Evolutionary conservation across 1,284 basidiomycete genomes (phyloP).

Genomic region (Termitomyces sp.): DNA sequence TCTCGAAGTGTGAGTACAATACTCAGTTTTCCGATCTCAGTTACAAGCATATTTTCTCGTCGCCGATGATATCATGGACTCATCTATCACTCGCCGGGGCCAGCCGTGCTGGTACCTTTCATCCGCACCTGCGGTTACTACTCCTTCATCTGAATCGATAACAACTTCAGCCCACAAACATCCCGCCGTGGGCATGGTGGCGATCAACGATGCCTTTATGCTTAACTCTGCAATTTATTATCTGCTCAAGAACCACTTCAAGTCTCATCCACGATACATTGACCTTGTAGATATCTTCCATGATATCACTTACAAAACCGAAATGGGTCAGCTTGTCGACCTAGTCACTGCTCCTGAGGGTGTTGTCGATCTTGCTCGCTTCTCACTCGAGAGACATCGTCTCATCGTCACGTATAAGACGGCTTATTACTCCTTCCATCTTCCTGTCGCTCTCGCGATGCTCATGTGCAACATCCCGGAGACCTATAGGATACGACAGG

Average conservation of each 20-base stretch:
- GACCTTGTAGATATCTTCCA: constrained; percentile 90
- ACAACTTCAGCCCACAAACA: constrained; percentile 25
- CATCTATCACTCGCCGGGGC: constrained; percentile 90
- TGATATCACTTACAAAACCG: constrained; percentile 92
- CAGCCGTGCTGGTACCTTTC: constrained; percentile 93
- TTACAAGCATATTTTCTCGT: constrained; percentile 98
- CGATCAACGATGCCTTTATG: constrained; percentile 98
- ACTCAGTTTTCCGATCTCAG: constrained; percentile 34
- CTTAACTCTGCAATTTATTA: constrained; percentile 93
- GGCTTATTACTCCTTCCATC: constrained; percentile 97
- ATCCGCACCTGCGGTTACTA: constrained; percentile 18
- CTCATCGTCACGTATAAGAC: constrained; percentile 98
- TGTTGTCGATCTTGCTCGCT: constrained; percentile 80
- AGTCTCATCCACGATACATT: constrained; percentile 77
- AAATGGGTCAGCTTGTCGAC: constrained; percentile 95
- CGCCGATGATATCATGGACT: constrained; percentile 98
- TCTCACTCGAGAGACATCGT: constrained; percentile 83
- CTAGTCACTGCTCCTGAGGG: constrained; percentile 94
- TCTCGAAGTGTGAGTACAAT: neutral
- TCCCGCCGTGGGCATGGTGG: constrained; percentile 76
- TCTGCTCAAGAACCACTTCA: constrained; percentile 85
- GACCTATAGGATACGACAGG: constrained; percentile 31
- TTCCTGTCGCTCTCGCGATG: constrained; percentile 95
- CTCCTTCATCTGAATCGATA: constrained; percentile 15
- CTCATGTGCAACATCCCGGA: constrained; percentile 71